Base-by-base conservation (phyloP, 257 asterid species). In the Nicotiana knightiana region DNA sequence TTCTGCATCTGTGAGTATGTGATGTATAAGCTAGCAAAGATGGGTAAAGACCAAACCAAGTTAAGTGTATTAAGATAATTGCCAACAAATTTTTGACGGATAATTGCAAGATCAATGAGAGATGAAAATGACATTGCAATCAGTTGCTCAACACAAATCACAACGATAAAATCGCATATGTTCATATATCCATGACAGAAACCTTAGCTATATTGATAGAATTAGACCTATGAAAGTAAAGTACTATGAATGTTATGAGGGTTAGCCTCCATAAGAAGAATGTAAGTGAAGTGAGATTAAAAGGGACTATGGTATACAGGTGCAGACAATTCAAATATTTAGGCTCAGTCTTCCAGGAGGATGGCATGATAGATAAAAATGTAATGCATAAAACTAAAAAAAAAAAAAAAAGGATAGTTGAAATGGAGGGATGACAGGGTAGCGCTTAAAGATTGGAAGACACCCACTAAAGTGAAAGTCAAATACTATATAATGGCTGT, bases 261-360 rank as follows among this genome's bases (percentile, higher is more conserved):
- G 53, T 33, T 17, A 67, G 53, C 48, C 16, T 11, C 57, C 57
- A 12, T 11, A 10, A 35, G 4, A 67, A 67, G 76, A 67, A 67
- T 67, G 28, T 17, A 8, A 51, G 76, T 33, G 51, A 17, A 4
- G 30, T 35, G 57, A 24, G 7, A 43, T 21, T 6, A 71, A 37
- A 71, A n/a, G 30, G 78, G 78, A 71, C 46, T 71, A 71, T 43
- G 46, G 35, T 70, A 33, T 43, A 33, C 12, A 71, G 21, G 37
- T 46, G 78, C 15, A 71, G 78, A 71, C 59, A 46, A 21, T 46
- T 71, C 59, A 71, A 71, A 46, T 71, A n/a, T 71, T 71, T 71
- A 71, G 59, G 59, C 21, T 46, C 13, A 43, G 48, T 71, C 35
- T 43, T 46, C 24, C 55, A 71, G n/a, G 59, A 71, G 37, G 46